These are phyloP conservation scores for Candida glaebosa DNA, from an alignment of 805 yeast species.

Conservation along the genomic window DNA sequence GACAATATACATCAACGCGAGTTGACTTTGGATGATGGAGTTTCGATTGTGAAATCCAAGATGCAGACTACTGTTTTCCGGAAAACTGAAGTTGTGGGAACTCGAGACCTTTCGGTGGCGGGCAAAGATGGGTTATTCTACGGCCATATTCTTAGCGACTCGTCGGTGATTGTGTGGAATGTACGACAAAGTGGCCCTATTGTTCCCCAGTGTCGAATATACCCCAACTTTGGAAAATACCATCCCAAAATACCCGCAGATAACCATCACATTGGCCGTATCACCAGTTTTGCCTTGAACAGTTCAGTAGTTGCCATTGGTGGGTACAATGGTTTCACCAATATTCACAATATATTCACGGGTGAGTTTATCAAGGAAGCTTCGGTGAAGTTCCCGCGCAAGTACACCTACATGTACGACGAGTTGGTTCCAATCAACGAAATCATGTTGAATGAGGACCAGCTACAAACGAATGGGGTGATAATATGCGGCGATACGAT, in stretches of 20 bases:
- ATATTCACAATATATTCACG: constrained; percentile 39
- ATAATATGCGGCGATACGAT: constrained; percentile 38
- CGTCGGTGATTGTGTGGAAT: constrained; percentile 41
- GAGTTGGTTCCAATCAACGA: constrained; percentile 22
- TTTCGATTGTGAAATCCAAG: constrained; percentile 12
- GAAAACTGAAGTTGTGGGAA: constrained; percentile 4
- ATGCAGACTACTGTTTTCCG: constrained; percentile 16
- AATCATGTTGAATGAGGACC: constrained; percentile 24
- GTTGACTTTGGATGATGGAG: constrained; percentile 14
- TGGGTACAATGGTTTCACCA: constrained; percentile 40
- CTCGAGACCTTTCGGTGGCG: constrained; percentile 19
- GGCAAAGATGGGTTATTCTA: constrained; percentile 42
- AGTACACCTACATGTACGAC: constrained; percentile 18
- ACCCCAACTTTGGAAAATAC: constrained; percentile 9
- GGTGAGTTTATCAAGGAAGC: constrained; percentile 38
- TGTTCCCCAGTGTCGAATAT: constrained; percentile 11
- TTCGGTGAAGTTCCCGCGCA: constrained; percentile 27
- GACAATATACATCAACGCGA: constrained; percentile 8
- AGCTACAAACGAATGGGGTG: constrained; percentile 32
- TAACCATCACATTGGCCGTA: constrained; percentile 4
- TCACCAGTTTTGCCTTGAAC: constrained; percentile 30
- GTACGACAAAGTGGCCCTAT: constrained; percentile 26
- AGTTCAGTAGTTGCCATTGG: constrained; percentile 35
- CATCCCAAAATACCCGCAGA: constrained; percentile 4
- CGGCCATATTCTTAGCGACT: constrained; percentile 37